Evolutionary conservation across 345 rosid genomes (phyloP), one percentile per base, ranked within the genome.

Genomic region (Aquilaria sinensis): DNA sequence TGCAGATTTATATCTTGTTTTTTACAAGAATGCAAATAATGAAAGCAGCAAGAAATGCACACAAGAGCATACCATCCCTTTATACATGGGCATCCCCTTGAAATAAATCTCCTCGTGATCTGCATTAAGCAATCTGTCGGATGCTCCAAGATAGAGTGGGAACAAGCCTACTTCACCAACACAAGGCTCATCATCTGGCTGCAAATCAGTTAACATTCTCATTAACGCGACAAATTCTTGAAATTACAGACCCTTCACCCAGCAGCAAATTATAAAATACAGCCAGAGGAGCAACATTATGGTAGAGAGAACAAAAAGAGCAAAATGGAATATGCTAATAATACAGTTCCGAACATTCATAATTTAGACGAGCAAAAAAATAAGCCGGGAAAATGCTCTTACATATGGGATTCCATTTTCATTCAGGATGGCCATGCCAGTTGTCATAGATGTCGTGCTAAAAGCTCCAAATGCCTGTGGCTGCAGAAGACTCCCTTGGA

Each of bases 381-480:
- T 14, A 31, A 3, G n/a, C 10, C 23, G 46, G 15, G 43, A 32
- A 61, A 53, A 56, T 3, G 32, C 57, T 62, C 76, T 76, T 76
- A 90, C 97, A 74, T 70, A 80, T 57, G 90, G 74, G 70, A 75
- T 69, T 8, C 92, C 98, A 59, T 77, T 67, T 66, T 85, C 94
- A 12, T 86, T 78, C 23, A 93, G 87, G 71, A 93, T 90, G 60
- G 84, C 88, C 63, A 93, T 47, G 51, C 96, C 86, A 1, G 94
- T 62, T 9, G 97, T 66, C 94, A 93, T 81, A 37, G 92, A 71
- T 14, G 90, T 70, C 50, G 83, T 71, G 67, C 96, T 93, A 75
- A 93, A 86, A 14, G 97, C 77, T 58, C 96, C 97, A 68, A 93
- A 93, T 64, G 89, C 96, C 70, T 93, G 98, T 8, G 96, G 97